These are phyloP conservation scores for Paramarasmius palmivorus DNA, from an alignment of 1,284 basidiomycete genomes.

Conservation along the genomic window DNA sequence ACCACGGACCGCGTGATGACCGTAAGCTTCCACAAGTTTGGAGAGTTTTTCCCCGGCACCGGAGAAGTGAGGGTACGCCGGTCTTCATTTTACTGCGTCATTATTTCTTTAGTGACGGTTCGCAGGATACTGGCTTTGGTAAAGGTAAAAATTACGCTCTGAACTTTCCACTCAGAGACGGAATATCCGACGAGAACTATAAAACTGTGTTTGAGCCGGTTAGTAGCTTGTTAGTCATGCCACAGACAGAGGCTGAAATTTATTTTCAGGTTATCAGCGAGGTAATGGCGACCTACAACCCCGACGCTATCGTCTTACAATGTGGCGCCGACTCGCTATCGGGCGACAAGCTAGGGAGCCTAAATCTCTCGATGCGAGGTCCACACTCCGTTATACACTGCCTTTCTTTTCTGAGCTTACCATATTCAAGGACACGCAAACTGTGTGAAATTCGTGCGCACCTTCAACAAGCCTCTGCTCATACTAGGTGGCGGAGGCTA, in stretches of 20 bases:
- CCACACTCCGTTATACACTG: too few species aligned
- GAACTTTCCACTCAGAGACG: conserved; percentile 95
- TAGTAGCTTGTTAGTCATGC: conserved; percentile 26
- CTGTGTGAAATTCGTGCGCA: conserved; percentile 97
- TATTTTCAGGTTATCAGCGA: conserved; percentile 79
- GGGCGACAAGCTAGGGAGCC: conserved; percentile 94
- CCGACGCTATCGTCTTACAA: conserved; percentile 95
- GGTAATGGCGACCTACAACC: conserved; percentile 96
- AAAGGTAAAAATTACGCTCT: conserved; percentile 93
- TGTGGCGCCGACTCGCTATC: conserved; percentile 99
- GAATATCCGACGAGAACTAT: conserved; percentile 95
- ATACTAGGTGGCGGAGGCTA: conserved; percentile 97
- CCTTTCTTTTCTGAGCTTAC: too few species aligned
- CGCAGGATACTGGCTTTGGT: conserved; percentile 85
- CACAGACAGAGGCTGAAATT: background rate
- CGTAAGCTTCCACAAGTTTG: conserved; percentile 97
- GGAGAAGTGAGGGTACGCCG: conserved; percentile 81
- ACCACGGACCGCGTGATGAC: conserved; percentile 99
- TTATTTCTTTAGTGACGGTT: conserved; percentile 2
- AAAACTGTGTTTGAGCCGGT: conserved; percentile 96
- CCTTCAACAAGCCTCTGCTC: conserved; percentile 90
- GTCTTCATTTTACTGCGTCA: background rate
- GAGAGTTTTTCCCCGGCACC: conserved; percentile 99
- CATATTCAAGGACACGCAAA: conserved; percentile 96
- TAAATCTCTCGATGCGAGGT: conserved; percentile 98